A percentile compares a stretch with the other conserved stretches of the same genome.
Evolutionary conservation across 2,329 filamentous ascomycete species (phyloP).

Genomic region (Microascus cirrosus): DNA sequence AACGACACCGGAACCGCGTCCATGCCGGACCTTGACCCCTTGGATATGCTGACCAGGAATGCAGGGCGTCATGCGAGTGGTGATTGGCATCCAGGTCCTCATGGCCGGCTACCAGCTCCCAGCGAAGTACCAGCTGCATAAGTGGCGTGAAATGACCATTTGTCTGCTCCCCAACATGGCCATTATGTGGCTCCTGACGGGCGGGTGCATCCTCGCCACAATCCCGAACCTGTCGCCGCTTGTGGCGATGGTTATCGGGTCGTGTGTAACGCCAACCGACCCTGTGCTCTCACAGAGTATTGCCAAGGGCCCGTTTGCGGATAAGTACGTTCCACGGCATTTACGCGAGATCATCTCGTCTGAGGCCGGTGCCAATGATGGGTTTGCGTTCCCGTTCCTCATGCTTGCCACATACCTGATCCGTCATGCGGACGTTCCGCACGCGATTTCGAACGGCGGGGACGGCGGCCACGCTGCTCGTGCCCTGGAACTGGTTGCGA

Average conservation of each 20-base stretch:
- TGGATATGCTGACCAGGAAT: not conserved
- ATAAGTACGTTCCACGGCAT: constrained; percentile 46
- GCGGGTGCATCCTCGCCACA: constrained; percentile 40
- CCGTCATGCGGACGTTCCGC: constrained; percentile 33
- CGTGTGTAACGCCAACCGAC: constrained; percentile 51
- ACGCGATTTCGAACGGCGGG: constrained; percentile 5
- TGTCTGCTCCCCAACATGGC: constrained; percentile 50
- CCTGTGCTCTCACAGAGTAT: constrained; percentile 51
- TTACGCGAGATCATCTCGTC: constrained; percentile 51
- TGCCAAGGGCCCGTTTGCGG: constrained; percentile 51
- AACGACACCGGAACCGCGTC: not conserved
- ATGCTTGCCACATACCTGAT: constrained; percentile 47
- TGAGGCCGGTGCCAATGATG: constrained; percentile 51
- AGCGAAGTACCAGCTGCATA: constrained; percentile 36
- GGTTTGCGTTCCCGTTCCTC: constrained; percentile 51
- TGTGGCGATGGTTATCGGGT: constrained; percentile 44
- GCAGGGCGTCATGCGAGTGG: constrained; percentile 34
- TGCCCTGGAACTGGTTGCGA: constrained; percentile 5
- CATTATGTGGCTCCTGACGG: constrained; percentile 49
- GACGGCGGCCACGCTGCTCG: constrained; percentile 5
- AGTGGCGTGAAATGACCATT: constrained; percentile 41
- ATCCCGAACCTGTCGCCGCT: constrained; percentile 43
- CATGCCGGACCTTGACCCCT: not conserved
- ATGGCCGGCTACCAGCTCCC: constrained; percentile 53
- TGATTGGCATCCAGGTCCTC: constrained; percentile 52